Base-by-base conservation (phyloP, 768 basidiomycete species). In the Lanmaoa rubissima region DNA sequence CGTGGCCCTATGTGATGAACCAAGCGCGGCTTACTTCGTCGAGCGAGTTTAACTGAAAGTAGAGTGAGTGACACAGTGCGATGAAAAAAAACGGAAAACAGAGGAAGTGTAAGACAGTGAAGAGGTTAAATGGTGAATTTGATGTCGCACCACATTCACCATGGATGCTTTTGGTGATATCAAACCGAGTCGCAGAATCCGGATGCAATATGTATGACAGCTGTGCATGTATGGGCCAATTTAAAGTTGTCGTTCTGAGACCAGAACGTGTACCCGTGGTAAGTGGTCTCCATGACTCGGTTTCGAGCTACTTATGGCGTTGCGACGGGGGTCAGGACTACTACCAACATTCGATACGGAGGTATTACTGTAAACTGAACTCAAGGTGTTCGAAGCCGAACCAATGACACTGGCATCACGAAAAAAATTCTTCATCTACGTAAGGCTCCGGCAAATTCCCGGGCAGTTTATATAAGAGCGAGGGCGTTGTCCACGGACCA, bases 161-260 rank as follows among this genome's bases (percentile, higher is more conserved):
- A 42, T 49, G 46, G 40, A 60, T 50, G 36, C 2, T 57, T 46
- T 59, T 63, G 51, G 54, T 31, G 57, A 66, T 61, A 55, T 46
- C 49, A 34, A 46, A 38, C 43, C 11, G 34, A 40, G 24, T 28
- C 36, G 19, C 46, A 40, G 48, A 48, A 48, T 24, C 35, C 34
- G 34, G 51, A 41, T 48, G 45, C 17, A 28, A 48, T 44, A 42
- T 38, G 21, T 24, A 24, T 2, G 45, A 45, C 57, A 28, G 53
- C 45, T 32, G 19, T 45, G 50, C 28, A 17, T 41, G 40, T 26
- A 54, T 28, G 35, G 49, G 4, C 21, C 42, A 32, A 57, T 38
- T 47, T 58, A 59, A 48, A 9, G 60, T 44, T 41, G 54, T 48
- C 19, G 34, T 46, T 42, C 49, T 45, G 41, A 51, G 31, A 44